Conservation (phyloP, 345 rosid genomes). For the Eucalyptus virginea region DNA sequence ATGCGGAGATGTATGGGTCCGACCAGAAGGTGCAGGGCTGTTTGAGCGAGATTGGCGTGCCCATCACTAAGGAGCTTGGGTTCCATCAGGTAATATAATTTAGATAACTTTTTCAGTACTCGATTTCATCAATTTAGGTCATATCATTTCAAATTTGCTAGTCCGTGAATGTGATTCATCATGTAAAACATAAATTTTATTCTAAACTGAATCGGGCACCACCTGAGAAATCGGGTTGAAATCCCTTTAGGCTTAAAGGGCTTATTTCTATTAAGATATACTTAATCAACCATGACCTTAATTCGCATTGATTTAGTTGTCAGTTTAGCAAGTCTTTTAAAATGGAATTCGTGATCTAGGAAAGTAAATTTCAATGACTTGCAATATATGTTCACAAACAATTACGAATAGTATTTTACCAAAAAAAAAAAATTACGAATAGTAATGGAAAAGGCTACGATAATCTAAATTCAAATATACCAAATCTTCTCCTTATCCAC, state of each 20-base stretch:
- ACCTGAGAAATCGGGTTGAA: not conserved
- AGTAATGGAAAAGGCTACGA: not conserved
- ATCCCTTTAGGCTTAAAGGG: not conserved
- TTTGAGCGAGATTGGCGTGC: conserved; percentile 72
- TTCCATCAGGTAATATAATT: conserved; percentile 64
- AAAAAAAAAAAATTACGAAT: too few relatives aligned
- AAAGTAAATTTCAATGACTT: not conserved
- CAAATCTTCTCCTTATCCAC: not conserved
- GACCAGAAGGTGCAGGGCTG: conserved; percentile 83
- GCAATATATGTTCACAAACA: not conserved
- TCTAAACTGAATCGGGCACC: not conserved
- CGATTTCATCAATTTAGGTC: not conserved
- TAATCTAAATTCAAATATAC: not conserved
- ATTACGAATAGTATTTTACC: not conserved
- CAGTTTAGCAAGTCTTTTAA: not conserved
- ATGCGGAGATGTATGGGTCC: conserved; percentile 63
- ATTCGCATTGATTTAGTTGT: not conserved
- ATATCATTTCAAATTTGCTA: not conserved
- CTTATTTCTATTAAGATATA: not conserved
- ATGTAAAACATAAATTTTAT: not conserved
- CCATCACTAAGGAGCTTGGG: conserved; percentile 69
- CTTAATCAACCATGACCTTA: not conserved
- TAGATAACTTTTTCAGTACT: not conserved
- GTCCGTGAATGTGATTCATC: not conserved
- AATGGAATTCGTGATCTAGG: not conserved